Conservation (phyloP, 2,329 filamentous ascomycete genomes). For the Exophiala oligosperma region DNA sequence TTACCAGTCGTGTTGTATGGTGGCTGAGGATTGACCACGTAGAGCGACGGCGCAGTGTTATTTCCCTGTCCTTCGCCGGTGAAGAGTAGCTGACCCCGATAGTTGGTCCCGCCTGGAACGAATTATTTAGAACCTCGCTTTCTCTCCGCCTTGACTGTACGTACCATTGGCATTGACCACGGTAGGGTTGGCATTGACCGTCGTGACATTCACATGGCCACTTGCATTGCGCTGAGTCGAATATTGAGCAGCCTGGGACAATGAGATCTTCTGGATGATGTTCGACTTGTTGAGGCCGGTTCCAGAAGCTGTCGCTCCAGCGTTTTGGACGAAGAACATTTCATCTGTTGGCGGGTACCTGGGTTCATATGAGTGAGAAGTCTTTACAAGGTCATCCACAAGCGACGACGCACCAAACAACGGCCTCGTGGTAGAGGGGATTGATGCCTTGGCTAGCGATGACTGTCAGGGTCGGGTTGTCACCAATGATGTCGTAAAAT, state of each 20-base stretch:
- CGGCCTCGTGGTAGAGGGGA: slow-evolving; percentile 58
- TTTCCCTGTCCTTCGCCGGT: slow-evolving; percentile 53
- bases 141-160: too few species aligned
- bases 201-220: slow-evolving; percentile 43
- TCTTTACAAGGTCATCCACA: slow-evolving; percentile 1
- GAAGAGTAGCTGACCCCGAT: slow-evolving; percentile 51
- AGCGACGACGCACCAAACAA: slow-evolving; percentile 47
- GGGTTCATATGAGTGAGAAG: not conserved
- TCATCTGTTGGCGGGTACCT: slow-evolving; percentile 51
- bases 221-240: slow-evolving; percentile 40
- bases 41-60: slow-evolving; percentile 41
- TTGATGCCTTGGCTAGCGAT: slow-evolving; percentile 47
- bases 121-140: not conserved
- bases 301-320: slow-evolving; percentile 48
- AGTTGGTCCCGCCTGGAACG: slow-evolving; percentile 51
- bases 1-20: slow-evolving; percentile 55
- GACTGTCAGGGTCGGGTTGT: slow-evolving; percentile 51
- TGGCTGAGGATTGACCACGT: slow-evolving; percentile 45
- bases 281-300: slow-evolving; percentile 54
- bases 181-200: slow-evolving; percentile 44
- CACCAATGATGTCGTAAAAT: slow-evolving; percentile 53
- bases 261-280: slow-evolving; percentile 52
- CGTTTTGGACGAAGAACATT: slow-evolving; percentile 57
- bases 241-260: slow-evolving; percentile 43
- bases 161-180: slow-evolving; percentile 48